Evolutionary conservation across 225 moss, liverwort and hornwort species (phyloP).

Genomic region (Pseudoscleropodium purum): DNA sequence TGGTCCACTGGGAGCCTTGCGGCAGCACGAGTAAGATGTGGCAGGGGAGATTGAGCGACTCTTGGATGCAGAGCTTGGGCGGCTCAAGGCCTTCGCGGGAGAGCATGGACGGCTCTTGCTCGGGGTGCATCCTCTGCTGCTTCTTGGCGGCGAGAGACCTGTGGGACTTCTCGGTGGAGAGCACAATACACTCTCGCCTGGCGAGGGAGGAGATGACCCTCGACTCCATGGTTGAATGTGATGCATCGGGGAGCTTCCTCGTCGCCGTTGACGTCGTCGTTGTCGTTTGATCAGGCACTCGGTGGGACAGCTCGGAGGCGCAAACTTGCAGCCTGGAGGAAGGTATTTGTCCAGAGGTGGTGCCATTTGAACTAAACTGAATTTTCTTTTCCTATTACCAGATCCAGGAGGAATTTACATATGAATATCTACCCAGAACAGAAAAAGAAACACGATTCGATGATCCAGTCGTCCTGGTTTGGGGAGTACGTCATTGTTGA

Average conservation of each 20-base stretch:
- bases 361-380: neutral
- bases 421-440: neutral
- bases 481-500: neutral
- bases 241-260: neutral
- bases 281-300: neutral
- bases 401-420: neutral
- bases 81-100: neutral
- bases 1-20: neutral
- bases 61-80: neutral
- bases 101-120: neutral
- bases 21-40: neutral
- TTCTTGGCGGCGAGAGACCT: neutral
- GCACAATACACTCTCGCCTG: neutral
- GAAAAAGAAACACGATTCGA: neutral
- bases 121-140: neutral
- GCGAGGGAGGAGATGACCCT: neutral
- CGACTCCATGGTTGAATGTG: slow-evolving; percentile 3
- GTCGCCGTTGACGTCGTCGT: neutral
- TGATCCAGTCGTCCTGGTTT: neutral
- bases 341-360: slow-evolving; percentile 22
- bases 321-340: slow-evolving; percentile 7
- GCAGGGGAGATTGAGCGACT: neutral
- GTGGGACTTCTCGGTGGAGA: neutral
- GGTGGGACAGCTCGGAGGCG: neutral
- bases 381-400: neutral